These are phyloP conservation scores for Gaillardinia entomophila DNA, from an alignment of 805 yeast genomes.

Conservation along the genomic window DNA sequence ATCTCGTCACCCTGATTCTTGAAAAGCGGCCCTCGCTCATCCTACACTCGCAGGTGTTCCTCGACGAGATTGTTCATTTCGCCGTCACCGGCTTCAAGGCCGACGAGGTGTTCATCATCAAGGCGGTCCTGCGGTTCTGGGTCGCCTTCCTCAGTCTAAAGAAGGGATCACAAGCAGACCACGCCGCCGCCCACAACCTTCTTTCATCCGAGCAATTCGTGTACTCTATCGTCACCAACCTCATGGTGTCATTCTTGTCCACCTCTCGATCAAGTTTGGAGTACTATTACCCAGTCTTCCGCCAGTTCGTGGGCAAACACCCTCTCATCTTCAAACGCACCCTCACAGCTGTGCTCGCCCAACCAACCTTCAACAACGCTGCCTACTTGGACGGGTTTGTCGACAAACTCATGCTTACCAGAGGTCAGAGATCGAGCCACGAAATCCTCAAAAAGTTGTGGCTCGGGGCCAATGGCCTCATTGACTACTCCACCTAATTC, in stretches of 20 bases:
- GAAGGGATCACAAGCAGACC: slow-evolving; percentile 40
- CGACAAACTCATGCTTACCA: slow-evolving; percentile 52
- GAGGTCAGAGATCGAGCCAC: slow-evolving; percentile 61
- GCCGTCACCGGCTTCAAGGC: slow-evolving; percentile 35
- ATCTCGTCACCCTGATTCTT: slow-evolving; percentile 45
- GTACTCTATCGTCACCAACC: slow-evolving; percentile 22
- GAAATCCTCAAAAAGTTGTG: slow-evolving; percentile 59
- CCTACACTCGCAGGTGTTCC: slow-evolving; percentile 24
- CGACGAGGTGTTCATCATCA: slow-evolving; percentile 51
- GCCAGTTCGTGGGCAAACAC: slow-evolving; percentile 41
- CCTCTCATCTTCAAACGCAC: slow-evolving; percentile 38
- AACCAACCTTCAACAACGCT: no score
- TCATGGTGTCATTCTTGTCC: slow-evolving; percentile 29
- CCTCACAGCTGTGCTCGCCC: not conserved
- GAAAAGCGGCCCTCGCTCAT: slow-evolving; percentile 46
- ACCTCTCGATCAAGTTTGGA: slow-evolving; percentile 58
- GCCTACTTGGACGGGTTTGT: slow-evolving; percentile 30
- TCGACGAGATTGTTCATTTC: slow-evolving; percentile 16
- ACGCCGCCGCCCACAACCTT: slow-evolving; percentile 17
- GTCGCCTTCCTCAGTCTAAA: slow-evolving; percentile 39
- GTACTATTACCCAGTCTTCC: slow-evolving; percentile 46
- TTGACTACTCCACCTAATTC: slow-evolving; percentile 25
- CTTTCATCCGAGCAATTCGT: slow-evolving; percentile 12
- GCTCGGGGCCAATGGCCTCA: slow-evolving; percentile 54
- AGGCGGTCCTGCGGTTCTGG: slow-evolving; percentile 55